Evolutionary conservation across 768 basidiomycete genomes (phyloP).

Genomic region (Tylopilus intermedius): DNA sequence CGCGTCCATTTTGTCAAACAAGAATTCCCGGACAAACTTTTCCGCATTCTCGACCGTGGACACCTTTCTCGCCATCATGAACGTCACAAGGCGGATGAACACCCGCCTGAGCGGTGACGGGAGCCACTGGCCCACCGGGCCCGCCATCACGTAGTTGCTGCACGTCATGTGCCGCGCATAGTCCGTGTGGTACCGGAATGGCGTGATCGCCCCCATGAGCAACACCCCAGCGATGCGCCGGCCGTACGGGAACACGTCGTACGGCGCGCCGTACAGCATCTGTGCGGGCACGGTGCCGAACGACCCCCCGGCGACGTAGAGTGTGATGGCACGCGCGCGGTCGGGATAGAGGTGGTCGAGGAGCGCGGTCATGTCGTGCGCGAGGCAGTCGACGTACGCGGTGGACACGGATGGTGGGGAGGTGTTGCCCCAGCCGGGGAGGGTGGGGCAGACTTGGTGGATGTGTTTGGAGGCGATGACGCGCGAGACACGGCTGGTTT

Average conservation of each 20-base stretch:
- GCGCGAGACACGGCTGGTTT: slow-evolving; percentile 32
- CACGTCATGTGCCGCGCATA: slow-evolving; percentile 45
- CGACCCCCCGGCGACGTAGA: slow-evolving; percentile 51
- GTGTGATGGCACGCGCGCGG: slow-evolving; percentile 31
- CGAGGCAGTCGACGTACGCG: slow-evolving; percentile 38
- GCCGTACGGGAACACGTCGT: slow-evolving; percentile 48
- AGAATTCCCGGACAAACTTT: slow-evolving; percentile 31
- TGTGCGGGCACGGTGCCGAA: slow-evolving; percentile 53
- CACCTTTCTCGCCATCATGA: slow-evolving; percentile 33
- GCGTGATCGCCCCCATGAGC: slow-evolving; percentile 43
- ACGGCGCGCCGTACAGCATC: slow-evolving; percentile 50
- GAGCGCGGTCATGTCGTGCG: slow-evolving; percentile 41
- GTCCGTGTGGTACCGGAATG: slow-evolving; percentile 41
- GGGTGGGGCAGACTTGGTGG: slow-evolving; percentile 47
- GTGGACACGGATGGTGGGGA: slow-evolving; percentile 30
- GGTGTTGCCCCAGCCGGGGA: slow-evolving; percentile 57
- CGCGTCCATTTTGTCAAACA: slow-evolving; percentile 41
- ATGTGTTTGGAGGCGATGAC: slow-evolving; percentile 36
- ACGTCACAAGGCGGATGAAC: slow-evolving; percentile 30
- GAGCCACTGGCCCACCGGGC: slow-evolving; percentile 39
- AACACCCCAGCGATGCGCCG: slow-evolving; percentile 43
- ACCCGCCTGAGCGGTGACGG: slow-evolving; percentile 33
- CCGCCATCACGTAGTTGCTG: slow-evolving; percentile 42
- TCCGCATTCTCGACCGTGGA: slow-evolving; percentile 38
- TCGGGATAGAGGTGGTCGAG: slow-evolving; percentile 48